These are phyloP conservation scores for Crithidia acanthocephali DNA, from an alignment of 208 protist species.

Conservation along the genomic window DNA sequence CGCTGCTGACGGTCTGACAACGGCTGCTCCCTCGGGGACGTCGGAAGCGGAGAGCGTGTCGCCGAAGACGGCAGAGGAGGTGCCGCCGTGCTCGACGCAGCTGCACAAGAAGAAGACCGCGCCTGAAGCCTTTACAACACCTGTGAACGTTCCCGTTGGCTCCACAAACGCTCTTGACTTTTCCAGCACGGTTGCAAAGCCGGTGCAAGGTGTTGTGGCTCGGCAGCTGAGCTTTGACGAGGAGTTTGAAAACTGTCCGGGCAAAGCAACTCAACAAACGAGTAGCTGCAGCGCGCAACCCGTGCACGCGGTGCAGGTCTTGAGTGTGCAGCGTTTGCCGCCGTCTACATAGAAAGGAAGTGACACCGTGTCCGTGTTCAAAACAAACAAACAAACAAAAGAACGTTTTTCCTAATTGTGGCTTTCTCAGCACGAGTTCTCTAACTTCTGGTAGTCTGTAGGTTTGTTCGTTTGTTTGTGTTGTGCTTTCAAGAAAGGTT, in stretches of 20 bases:
- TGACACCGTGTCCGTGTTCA: too few species aligned
- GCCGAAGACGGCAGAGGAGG: not conserved
- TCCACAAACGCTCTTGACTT: not conserved
- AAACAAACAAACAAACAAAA: too few species aligned
- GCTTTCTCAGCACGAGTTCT: too few species aligned
- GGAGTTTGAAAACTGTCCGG: not conserved
- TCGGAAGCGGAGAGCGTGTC: not conserved
- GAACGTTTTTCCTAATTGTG: too few species aligned
- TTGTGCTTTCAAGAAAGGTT: too few species aligned
- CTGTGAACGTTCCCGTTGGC: not conserved
- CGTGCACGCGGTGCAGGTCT: constrained; percentile 2
- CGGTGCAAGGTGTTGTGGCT: constrained; percentile 17
- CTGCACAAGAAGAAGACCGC: not conserved
- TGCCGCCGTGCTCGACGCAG: not conserved
- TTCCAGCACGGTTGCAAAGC: constrained; percentile 30
- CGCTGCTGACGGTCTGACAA: not conserved
- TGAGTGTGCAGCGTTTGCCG: constrained; percentile 1
- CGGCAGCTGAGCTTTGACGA: constrained; percentile 36
- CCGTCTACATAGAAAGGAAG: not conserved
- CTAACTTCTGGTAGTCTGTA: too few species aligned
- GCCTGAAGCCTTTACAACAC: not conserved
- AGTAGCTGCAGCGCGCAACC: not conserved
- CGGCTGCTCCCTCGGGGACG: too few species aligned
- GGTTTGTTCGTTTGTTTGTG: too few species aligned
- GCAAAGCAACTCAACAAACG: not conserved